phyloP scores from a whole-genome alignment of 2,329 filamentous ascomycete genomes.

The Lachnellula subtilissima region DNA sequence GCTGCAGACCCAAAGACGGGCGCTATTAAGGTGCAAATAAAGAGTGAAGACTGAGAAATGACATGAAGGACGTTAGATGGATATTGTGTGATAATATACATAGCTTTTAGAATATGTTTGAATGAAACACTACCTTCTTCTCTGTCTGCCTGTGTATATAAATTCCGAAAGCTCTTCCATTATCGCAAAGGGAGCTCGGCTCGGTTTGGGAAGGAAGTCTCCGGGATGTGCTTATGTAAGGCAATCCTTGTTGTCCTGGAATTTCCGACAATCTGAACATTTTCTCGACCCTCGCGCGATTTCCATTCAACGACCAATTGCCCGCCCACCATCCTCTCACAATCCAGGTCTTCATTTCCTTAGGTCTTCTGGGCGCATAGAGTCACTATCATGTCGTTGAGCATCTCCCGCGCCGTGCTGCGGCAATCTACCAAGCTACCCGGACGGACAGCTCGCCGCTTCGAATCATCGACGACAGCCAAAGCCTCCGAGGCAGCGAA shows the following conservation, averaged over 20 bases:
- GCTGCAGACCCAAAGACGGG: slow-evolving; percentile 84
- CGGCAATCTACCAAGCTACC: slow-evolving; percentile 29
- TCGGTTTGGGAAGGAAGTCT: not conserved
- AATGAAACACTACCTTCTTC: not conserved
- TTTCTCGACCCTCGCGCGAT: slow-evolving; percentile 20
- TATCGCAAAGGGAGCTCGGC: slow-evolving; percentile 1
- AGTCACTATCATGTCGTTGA: slow-evolving; percentile 28
- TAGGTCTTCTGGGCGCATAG: slow-evolving; percentile 16
- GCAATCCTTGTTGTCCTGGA: slow-evolving; percentile 8
- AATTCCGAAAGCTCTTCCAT: not conserved
- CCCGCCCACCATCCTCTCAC: slow-evolving; percentile 18
- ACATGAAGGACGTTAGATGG: slow-evolving; percentile 3
- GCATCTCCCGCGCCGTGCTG: slow-evolving; percentile 28
- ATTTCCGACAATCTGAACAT: slow-evolving; percentile 22
- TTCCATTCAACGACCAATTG: slow-evolving; percentile 25
- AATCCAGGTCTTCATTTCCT: slow-evolving; percentile 15
- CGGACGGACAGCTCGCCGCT: slow-evolving; percentile 34
- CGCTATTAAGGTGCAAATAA: slow-evolving; percentile 97
- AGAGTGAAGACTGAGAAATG: slow-evolving; percentile 46
- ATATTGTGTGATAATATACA: not conserved
- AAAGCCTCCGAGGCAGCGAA: slow-evolving; percentile 44
- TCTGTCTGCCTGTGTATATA: not conserved
- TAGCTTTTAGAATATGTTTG: slow-evolving; percentile 12
- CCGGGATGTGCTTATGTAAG: slow-evolving; percentile 6
- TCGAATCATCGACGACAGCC: slow-evolving; percentile 53